Conservation (phyloP, 306 rosid species). For the Luffa acutangula region DNA sequence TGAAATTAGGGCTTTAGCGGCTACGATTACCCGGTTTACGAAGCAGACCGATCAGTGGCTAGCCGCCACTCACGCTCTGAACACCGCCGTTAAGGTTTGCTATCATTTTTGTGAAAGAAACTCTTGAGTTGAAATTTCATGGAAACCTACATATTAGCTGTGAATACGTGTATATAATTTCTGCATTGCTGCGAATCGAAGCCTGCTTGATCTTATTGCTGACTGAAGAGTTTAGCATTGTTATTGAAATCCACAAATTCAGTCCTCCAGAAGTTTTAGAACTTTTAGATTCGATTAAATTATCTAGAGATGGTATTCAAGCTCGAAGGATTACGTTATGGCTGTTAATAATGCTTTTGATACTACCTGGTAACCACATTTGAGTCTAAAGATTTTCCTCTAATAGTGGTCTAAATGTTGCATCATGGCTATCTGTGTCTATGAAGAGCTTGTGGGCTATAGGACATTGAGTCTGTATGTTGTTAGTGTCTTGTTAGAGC, state of each 20-base stretch:
- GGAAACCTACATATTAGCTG: not conserved
- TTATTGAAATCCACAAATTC: not conserved
- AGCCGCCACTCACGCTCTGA: constrained; percentile 53
- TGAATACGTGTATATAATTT: not conserved
- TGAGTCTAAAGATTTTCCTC: not conserved
- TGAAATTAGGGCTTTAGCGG: constrained; percentile 59
- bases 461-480: not conserved
- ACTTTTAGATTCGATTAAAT: not conserved
- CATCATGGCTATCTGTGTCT: not conserved
- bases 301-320: not conserved
- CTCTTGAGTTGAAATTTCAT: not conserved
- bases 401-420: not conserved
- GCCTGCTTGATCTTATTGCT: not conserved
- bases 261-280: not conserved
- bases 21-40: constrained; percentile 46
- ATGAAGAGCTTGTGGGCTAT: not conserved
- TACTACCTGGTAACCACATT: not conserved
- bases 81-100: constrained; percentile 69
- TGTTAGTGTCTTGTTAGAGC: not conserved
- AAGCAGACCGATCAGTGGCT: constrained; percentile 95
- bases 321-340: not conserved
- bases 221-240: not conserved
- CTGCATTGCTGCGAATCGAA: not conserved
- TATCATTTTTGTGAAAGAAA: not conserved
- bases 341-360: not conserved